phyloP scores from a whole-genome alignment of 192 early-diverging fungal genomes.

The Paraglomus brasilianum region DNA sequence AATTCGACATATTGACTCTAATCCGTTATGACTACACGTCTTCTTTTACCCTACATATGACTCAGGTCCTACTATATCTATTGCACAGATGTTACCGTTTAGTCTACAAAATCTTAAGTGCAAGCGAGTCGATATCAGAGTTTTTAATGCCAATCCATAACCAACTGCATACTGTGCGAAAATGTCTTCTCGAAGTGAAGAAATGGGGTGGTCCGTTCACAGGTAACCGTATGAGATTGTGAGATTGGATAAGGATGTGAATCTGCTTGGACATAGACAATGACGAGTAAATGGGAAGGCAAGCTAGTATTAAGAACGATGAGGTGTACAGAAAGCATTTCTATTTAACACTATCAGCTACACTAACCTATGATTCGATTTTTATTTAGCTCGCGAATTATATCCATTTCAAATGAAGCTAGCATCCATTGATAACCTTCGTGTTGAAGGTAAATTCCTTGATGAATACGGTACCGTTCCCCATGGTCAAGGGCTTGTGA shows the following conservation, averaged over 20 bases:
- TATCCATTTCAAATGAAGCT: conserved; percentile 91
- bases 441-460: conserved; percentile 83
- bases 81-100: conserved; percentile 83
- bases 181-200: conserved; percentile 74
- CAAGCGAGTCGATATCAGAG: conserved; percentile 78
- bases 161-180: conserved; percentile 77
- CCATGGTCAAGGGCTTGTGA: conserved; percentile 83
- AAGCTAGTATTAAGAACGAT: too few relatives aligned
- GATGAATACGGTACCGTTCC: conserved; percentile 80
- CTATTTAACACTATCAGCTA: neutral
- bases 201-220: conserved; percentile 80
- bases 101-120: conserved; percentile 77
- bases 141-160: conserved; percentile 83
- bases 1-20: conserved; percentile 10
- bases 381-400: conserved; percentile 59
- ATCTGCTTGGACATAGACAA: neutral
- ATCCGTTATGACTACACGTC: too few relatives aligned
- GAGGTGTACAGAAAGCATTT: too few relatives aligned
- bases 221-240: too few relatives aligned
- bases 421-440: conserved; percentile 74
- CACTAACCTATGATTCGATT: neutral
- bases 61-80: conserved; percentile 36
- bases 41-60: neutral
- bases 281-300: neutral
- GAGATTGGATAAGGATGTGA: neutral